Conservation (phyloP, 805 yeast species). For the Saccharomycopsis lassenensis region DNA sequence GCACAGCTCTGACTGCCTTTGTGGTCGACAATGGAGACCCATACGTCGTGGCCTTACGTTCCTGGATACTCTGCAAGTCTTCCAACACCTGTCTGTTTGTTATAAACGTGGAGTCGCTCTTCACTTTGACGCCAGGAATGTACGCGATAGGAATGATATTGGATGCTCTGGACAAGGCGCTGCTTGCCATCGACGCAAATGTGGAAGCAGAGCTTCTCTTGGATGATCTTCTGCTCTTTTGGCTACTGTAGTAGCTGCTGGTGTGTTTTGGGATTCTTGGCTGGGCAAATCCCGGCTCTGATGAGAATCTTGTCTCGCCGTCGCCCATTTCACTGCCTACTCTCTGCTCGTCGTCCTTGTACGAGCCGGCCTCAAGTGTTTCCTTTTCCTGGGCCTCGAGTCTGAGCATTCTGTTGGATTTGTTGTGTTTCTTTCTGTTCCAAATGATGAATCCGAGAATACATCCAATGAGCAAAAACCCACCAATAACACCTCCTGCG, state of each 20-base stretch:
- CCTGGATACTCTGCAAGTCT: conserved; percentile 26
- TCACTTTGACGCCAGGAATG: conserved; percentile 82
- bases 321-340: conserved; percentile 1
- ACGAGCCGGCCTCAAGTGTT: conserved; percentile 7
- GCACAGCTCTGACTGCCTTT: conserved; percentile 70
- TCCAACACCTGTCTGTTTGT: conserved; percentile 22
- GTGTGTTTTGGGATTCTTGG: too few relatives aligned
- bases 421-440: conserved; percentile 14
- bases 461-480: conserved; percentile 10
- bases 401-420: conserved; percentile 10
- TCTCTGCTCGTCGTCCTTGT: conserved; percentile 3
- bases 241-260: conserved; percentile 5
- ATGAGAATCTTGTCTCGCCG: not conserved
- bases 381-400: conserved; percentile 17
- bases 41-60: conserved; percentile 27
- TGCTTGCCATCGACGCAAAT: conserved; percentile 36
- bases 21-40: conserved; percentile 33
- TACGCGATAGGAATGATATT: conserved; percentile 87
- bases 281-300: not conserved
- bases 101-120: conserved; percentile 30
- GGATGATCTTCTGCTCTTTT: conserved; percentile 2
- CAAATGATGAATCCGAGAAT: conserved; percentile 14
- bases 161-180: conserved; percentile 69
- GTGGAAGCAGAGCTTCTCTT: conserved; percentile 11
- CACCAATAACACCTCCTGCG: conserved; percentile 18